Evolutionary conservation across 2,329 filamentous ascomycete genomes (phyloP), one percentile per base, ranked within the genome.

Genomic region (Cladophialophora yegresii): DNA sequence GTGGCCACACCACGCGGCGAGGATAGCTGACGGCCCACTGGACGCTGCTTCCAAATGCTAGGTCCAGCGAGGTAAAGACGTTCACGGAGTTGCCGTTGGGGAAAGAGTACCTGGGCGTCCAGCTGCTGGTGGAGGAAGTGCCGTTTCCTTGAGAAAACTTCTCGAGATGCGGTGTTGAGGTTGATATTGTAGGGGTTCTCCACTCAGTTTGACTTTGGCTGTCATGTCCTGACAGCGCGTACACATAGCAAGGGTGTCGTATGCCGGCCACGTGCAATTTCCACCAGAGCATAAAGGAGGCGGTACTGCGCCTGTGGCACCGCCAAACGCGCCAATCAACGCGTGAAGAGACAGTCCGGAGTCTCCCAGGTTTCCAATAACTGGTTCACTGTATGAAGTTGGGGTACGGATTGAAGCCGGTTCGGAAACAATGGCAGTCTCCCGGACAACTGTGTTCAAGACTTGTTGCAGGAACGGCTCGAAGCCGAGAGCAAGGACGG

Each of bases 401-500:
- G 63, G 55, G n/a, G 63, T 60, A 16, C 55, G 63, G n/a, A 65
- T 65, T 9, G 59, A 62, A n/a, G 59, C 63, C 13, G 49, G 54
- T 13, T 40, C 32, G 10, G 59, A 59, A 40, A 23, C 12, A 28
- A 59, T 51, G 16, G 60, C 30, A 40, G 51, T 53, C 20, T 62
- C 54, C 9, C 59, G 59, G 10, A 62, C 50, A 12, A 58, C 47
- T 16, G 64, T 56, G 16, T 51, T 33, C 30, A 71, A 20, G 28
- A 71, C 40, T 54, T 71, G 69, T 53, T 72, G 71, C 9, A 71
- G 62, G 54, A 71, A 71, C 1, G 71, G 68, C 33, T 72, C 71
- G 32, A 72, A 71, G n/a, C 66, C 66, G 1, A 72, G 57, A 16
- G 64, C 45, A n/a, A 70, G 58, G 26, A 71, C 40, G 26, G 63